Conservation (phyloP, 164 flowering plant species). For the Saururus chinensis region DNA sequence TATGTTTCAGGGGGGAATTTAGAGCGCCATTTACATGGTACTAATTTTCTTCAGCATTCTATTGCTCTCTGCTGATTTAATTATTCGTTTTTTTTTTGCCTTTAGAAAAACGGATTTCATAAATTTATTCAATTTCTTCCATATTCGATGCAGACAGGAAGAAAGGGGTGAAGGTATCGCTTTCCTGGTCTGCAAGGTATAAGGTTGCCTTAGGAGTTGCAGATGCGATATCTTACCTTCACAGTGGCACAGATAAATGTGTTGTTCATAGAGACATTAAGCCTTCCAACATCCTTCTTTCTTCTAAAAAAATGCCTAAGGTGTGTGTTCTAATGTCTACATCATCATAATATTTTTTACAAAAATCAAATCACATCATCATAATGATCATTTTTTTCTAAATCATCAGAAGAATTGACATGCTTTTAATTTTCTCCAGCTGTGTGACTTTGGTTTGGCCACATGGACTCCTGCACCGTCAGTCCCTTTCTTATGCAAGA, state of each 20-base stretch:
- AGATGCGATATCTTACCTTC: conserved; percentile 66
- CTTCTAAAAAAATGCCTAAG: conserved; percentile 72
- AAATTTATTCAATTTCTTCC: background rate
- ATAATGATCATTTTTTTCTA: background rate
- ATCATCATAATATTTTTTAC: background rate
- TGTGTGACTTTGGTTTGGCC: conserved; percentile 95
- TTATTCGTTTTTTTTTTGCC: no score
- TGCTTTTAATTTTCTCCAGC: conserved; percentile 28
- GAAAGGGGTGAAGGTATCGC: conserved; percentile 39
- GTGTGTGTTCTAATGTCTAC: conserved; percentile 8
- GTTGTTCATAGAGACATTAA: conserved; percentile 91
- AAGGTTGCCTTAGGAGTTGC: conserved; percentile 83
- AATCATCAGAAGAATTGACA: background rate
- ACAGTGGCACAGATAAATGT: conserved; percentile 73
- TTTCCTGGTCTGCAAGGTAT: conserved; percentile 75
- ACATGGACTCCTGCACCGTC: conserved; percentile 90
- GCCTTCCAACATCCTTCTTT: conserved; percentile 85
- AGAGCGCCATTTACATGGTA: conserved; percentile 83
- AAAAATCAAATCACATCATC: background rate
- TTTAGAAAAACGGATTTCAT: no score
- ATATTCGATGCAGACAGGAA: conserved; percentile 39
- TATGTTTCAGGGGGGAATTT: conserved; percentile 90
- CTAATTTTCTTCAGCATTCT: background rate
- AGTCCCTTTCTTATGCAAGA: conserved; percentile 91
- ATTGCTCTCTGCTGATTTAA: background rate